Evolutionary conservation across 306 rosid species (phyloP), one percentile per base, ranked within the genome.

Genomic region (Corylus heterophylla): DNA sequence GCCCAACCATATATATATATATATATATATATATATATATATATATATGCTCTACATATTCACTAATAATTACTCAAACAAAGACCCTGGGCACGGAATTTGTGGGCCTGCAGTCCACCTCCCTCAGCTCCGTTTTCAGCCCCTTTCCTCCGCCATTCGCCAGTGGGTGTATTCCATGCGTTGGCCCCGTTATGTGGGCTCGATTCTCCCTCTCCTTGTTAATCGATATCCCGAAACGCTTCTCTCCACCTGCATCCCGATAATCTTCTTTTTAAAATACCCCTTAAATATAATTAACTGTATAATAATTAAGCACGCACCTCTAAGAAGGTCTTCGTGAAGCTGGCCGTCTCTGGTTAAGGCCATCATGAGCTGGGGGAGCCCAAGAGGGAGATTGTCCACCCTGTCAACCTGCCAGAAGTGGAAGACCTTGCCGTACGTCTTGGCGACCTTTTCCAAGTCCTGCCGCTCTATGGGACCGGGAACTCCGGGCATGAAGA

Each of bases 321-420:
- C 78, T 50, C 74, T 63, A 2, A 63, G 62, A 1, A 91, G 86
- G 35, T 79, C 68, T 5, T 88, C 82, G 12, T 86, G 45, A n/a
- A 92, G 69, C 75, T 90, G 97, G 63, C 87, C 97, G 18, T 94
- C 95, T 18, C 91, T 83, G 12, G 98, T 94, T 70, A 94, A 17
- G 5, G 97, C 80, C 92, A 91, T 84, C 98, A 94, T 94, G 25
- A 92, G 59, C 74, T 88, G 90, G 4, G 98, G 97, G 18, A 88
- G 4, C 10, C 98, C 97, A 2, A 92, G 84, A 0, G 98, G 97
- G 29, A 94, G 79, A 8, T 66, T 29, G 66, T 94, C 82, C 6
- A 89, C 94, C 73, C 56, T 80, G 39, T 94, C 97, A 1, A 90
- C 80, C 85, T 92, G 94, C 98, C 98, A 94, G 75, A 92, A 90